Base-by-base conservation (phyloP, 306 rosid genomes). In the Sechiopsis laciniata region DNA sequence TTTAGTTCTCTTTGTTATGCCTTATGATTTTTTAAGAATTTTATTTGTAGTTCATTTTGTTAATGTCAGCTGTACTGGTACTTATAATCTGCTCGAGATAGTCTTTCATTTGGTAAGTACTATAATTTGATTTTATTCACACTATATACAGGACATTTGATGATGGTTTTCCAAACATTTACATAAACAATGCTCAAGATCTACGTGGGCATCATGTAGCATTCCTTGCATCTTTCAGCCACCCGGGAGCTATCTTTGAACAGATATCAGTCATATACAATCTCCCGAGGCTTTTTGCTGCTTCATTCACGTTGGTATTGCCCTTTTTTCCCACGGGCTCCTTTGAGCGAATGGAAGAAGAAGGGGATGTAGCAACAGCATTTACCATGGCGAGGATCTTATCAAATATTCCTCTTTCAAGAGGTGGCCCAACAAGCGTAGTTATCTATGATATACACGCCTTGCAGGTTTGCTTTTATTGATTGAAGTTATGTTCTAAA, bases 321-420 rank as follows among this genome's bases (percentile, higher is more conserved):
- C 99, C 99, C 73, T 94, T 94, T 81, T 94, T 94, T 77, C 99
- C 99, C 26, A 94, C 97, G 51, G 99, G 99, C 71, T 90, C 99
- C 55, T 91, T 94, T 81, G 99, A 94, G 82, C 89, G 99, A 13
- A 94, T 94, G 99, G 99, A 94, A 82, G 99, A 94, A 80, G 99
- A 94, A 83, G 99, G 99, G 78, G 99, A 94, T 81, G 99, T 94
- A 29, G 97, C 97, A 37, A 94, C 99, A 78, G 99, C 99, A 16
- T 91, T 91, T 87, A 94, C 99, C 83, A 87, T 94, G 69, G 94
- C 99, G 2, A 85, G 99, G 83, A 89, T 94, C 96, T 82, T 94
- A 81, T 82, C 97, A 15, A 83, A 94, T 75, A 94, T 94, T 78
- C 99, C 99, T 37, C 84, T 94, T 63, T 90, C 99, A 21, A 91